Percentiles rank a stretch among this genome's conserved stretches.
Evolutionary conservation across 306 rosid species (phyloP).

Genomic region (Trifolium dubium): DNA sequence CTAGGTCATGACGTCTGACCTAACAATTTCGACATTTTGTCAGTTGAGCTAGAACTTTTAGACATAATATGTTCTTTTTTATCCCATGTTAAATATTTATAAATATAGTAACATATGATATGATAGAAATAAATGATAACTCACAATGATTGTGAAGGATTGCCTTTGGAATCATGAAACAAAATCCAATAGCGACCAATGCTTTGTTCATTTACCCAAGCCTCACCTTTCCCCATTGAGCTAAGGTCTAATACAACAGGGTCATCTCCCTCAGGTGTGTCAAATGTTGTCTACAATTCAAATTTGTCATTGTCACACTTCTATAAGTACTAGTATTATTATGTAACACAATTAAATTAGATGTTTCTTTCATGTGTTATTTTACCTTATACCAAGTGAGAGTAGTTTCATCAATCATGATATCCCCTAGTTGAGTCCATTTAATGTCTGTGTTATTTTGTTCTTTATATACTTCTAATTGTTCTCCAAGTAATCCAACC

Average conservation of each 20-base stretch:
- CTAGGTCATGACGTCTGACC: too few relatives aligned
- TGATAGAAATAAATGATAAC: slow-evolving; percentile 25
- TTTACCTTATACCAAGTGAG: slow-evolving; percentile 77
- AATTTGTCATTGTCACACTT: slow-evolving; percentile 1
- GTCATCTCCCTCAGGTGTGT: slow-evolving; percentile 59
- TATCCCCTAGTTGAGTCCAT: slow-evolving; percentile 50
- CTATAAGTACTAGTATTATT: not conserved
- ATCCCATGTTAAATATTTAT: too few relatives aligned
- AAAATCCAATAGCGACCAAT: slow-evolving; percentile 82
- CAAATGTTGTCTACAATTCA: slow-evolving; percentile 54
- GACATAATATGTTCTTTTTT: too few relatives aligned
- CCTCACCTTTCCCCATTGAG: slow-evolving; percentile 80
- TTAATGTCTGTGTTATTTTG: slow-evolving; percentile 40
- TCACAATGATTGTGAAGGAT: slow-evolving; percentile 68
- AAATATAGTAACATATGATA: too few relatives aligned
- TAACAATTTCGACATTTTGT: too few relatives aligned
- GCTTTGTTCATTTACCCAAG: slow-evolving; percentile 70
- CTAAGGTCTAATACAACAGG: slow-evolving; percentile 59
- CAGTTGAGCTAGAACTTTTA: too few relatives aligned
- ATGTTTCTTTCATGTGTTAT: not conserved
- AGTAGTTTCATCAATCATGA: slow-evolving; percentile 38
- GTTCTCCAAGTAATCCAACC: slow-evolving; percentile 71
- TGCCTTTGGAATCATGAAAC: slow-evolving; percentile 55
- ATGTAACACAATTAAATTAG: too few relatives aligned
- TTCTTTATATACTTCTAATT: slow-evolving; percentile 52